phyloP scores from a whole-genome alignment of 2,329 filamentous ascomycete genomes.

The Phoma herbarum region DNA sequence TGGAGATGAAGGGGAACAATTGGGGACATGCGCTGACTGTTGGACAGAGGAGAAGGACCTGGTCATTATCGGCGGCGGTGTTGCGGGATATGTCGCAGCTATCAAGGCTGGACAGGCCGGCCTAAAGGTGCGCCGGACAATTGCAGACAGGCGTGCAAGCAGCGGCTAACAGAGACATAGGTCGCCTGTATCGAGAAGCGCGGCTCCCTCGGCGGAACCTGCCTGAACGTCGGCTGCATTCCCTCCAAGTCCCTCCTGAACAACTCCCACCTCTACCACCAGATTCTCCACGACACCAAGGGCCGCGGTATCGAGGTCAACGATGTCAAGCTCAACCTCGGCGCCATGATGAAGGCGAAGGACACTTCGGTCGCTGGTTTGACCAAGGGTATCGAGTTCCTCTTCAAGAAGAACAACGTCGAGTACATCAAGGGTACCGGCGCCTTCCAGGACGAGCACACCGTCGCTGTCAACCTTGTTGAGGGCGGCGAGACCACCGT shows the following conservation, averaged over 20 bases:
- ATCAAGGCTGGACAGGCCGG: slow-evolving; percentile 99
- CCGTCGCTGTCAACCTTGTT: slow-evolving; percentile 86
- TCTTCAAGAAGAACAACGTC: slow-evolving; percentile 99
- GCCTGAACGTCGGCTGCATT: slow-evolving; percentile 98
- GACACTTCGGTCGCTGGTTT: slow-evolving; percentile 86
- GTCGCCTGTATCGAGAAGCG: slow-evolving; percentile 99
- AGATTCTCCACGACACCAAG: slow-evolving; percentile 96
- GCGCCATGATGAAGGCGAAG: slow-evolving; percentile 98
- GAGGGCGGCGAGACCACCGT: slow-evolving; percentile 91
- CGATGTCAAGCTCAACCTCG: slow-evolving; percentile 95
- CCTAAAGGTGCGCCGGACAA: slow-evolving; percentile 73
- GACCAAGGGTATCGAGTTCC: slow-evolving; percentile 97
- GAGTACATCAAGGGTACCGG: slow-evolving; percentile 96
- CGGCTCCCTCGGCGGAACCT: slow-evolving; percentile 92
- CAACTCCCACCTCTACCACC: slow-evolving; percentile 98
- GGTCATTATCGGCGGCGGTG: slow-evolving; percentile 96
- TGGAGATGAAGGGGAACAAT: slow-evolving; percentile 18
- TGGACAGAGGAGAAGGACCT: slow-evolving; percentile 88
- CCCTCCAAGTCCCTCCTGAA: slow-evolving; percentile 99
- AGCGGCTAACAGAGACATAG: slow-evolving; percentile 57
- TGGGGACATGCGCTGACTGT: slow-evolving; percentile 46
- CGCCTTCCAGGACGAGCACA: slow-evolving; percentile 86
- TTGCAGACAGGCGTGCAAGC: background rate
- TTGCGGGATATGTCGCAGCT: slow-evolving; percentile 97
- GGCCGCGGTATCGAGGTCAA: slow-evolving; percentile 96